Base-by-base conservation (phyloP, 352 stramenopile species). In the Albugo candida region DNA sequence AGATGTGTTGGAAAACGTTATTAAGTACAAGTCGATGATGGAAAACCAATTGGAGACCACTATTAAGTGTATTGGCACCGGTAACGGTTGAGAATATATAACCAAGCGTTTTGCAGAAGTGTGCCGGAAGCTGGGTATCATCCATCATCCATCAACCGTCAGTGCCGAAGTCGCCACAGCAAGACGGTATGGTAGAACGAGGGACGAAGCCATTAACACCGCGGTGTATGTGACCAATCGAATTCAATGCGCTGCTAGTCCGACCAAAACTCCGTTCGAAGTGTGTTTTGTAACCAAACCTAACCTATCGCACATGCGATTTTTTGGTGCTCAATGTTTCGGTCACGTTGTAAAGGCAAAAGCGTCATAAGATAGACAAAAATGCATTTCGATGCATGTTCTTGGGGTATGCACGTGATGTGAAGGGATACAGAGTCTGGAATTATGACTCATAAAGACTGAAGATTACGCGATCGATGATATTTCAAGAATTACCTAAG, bases 21-120 rank as follows among this genome's bases (percentile, higher is more conserved):
- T 27, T 0, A 11, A 20, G 17, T 60, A 51, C 49, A 47, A 54
- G 31, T 31, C 35, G 1, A 35, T 53, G 1, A 51, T 55, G 6
- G 50, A 63, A 39, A 57, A 51, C 2, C 47, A 62, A 16, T 59
- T 44, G 12, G 47, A 49, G 8, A 12, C 50, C 12, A 44, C 39
- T 0, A 49, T 65, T 12, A 58, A 64, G 40, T 49, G 39, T 27
- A 13, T 72, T 8, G 38, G 57, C 1, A 59, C 60, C 1, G 57
- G 64, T 55, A 65, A 65, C n/a, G 63, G 51, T 1, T 51, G 40
- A 2, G 57, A 68, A 44, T 57, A 60, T 18, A 19, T 43, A 3
- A 3, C 3, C 8, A 8, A 31, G 24, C 3, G 3, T 10, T 31
- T 31, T 31, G 24, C 24, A 31, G 24, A 3, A 31, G 24, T 10